These are phyloP conservation scores for Salix koriyanagi DNA, from an alignment of 345 rosid species.

Conservation along the genomic window DNA sequence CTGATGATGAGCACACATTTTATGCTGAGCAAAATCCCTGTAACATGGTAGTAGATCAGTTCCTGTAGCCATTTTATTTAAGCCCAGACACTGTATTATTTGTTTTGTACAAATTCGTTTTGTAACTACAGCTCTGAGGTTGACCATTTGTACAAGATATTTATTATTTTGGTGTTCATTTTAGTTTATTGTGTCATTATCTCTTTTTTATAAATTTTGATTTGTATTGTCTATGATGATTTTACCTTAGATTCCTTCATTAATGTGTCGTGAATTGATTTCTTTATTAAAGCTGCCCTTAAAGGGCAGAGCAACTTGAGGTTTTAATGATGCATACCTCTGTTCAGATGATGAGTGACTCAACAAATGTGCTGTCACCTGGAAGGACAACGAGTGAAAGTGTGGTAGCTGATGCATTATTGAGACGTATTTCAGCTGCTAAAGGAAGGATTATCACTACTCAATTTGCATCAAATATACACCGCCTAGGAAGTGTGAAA, in stretches of 20 bases:
- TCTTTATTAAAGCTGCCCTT: not conserved
- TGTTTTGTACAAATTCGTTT: not conserved
- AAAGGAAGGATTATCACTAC: constrained; percentile 95
- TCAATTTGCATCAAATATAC: constrained; percentile 96
- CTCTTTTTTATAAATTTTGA: not conserved
- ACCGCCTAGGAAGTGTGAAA: constrained; percentile 95
- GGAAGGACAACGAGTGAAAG: constrained; percentile 92
- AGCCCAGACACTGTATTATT: not conserved
- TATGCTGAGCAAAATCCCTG: not conserved
- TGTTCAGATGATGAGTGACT: constrained; percentile 97
- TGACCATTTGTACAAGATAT: not conserved
- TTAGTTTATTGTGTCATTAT: not conserved
- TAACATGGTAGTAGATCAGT: not conserved
- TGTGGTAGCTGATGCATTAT: constrained; percentile 75
- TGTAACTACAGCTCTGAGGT: not conserved
- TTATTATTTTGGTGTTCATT: not conserved
- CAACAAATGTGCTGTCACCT: constrained; percentile 91
- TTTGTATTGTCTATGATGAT: not conserved
- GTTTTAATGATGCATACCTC: constrained; percentile 2
- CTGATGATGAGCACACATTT: not conserved
- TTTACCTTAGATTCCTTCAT: not conserved
- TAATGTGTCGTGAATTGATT: constrained; percentile 10
- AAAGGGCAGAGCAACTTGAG: not conserved
- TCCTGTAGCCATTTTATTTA: not conserved
- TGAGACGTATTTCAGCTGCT: constrained; percentile 69